A percentile compares a stretch with the other conserved stretches of the same genome.
Conservation (phyloP, 495 filamentous ascomycete genomes). For the Tuber indicum region DNA sequence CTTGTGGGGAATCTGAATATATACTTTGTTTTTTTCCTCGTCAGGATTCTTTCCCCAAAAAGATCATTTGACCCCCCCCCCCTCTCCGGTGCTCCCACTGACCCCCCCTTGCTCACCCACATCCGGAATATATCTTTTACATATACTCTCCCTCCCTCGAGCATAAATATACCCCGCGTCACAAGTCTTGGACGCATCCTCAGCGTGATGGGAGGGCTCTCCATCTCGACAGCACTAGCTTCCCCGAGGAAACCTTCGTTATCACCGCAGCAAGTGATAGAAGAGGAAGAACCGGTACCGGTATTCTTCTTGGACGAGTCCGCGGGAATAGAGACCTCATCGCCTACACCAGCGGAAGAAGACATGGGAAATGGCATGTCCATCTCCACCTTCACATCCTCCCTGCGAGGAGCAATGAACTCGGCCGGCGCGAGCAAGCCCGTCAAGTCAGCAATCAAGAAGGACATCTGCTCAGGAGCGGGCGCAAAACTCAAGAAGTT, state of each 20-base stretch:
- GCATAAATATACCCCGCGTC: slow-evolving; percentile 33
- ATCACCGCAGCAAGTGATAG: slow-evolving; percentile 26
- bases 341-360: slow-evolving; percentile 21
- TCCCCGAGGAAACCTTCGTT: slow-evolving; percentile 34
- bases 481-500: slow-evolving; percentile 36
- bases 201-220: slow-evolving; percentile 26
- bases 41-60: slow-evolving; percentile 20
- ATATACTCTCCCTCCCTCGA: neutral
- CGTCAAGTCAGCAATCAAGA: slow-evolving; percentile 27
- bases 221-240: slow-evolving; percentile 23
- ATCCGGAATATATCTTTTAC: neutral
- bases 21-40: neutral
- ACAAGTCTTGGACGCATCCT: slow-evolving; percentile 23
- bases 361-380: slow-evolving; percentile 31
- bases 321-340: slow-evolving; percentile 31
- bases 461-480: slow-evolving; percentile 14
- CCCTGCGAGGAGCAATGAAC: slow-evolving; percentile 18
- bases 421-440: slow-evolving; percentile 13
- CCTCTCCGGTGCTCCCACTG: neutral
- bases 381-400: slow-evolving; percentile 22
- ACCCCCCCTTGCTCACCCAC: neutral
- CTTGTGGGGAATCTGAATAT: slow-evolving; percentile 10
- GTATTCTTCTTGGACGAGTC: slow-evolving; percentile 35
- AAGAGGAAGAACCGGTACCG: slow-evolving; percentile 35
- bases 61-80: slow-evolving; percentile 31